phyloP scores from a whole-genome alignment of 78 protist species.

The Polysphondylium violaceum region DNA sequence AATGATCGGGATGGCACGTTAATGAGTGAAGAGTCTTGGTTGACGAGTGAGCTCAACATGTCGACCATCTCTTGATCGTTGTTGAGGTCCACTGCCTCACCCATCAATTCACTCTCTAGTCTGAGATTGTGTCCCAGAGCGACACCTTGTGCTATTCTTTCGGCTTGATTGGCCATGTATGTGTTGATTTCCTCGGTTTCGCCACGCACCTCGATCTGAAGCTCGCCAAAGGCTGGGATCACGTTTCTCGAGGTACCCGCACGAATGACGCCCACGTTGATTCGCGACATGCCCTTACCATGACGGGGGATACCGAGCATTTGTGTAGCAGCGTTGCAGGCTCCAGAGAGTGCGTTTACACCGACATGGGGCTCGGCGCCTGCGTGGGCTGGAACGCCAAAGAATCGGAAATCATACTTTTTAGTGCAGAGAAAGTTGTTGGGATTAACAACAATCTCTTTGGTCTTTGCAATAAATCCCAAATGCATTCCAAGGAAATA shows the following conservation, averaged over 20 bases:
- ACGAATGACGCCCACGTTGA: conserved; percentile 29
- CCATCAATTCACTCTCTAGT: conserved; percentile 32
- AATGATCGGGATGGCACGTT: not conserved
- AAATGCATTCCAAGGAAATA: conserved; percentile 21
- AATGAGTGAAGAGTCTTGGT: not conserved
- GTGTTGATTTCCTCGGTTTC: conserved; percentile 37
- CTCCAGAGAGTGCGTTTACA: conserved; percentile 26
- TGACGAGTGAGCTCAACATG: not conserved
- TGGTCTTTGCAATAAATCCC: conserved; percentile 28
- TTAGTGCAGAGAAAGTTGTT: conserved; percentile 19
- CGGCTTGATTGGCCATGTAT: conserved; percentile 18
- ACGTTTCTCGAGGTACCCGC: conserved; percentile 31
- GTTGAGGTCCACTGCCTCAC: conserved; percentile 26
- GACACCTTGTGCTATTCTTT: conserved; percentile 24
- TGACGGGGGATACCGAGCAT: conserved; percentile 25
- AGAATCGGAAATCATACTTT: conserved; percentile 34
- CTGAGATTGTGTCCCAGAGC: not conserved
- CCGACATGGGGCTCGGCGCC: conserved; percentile 42
- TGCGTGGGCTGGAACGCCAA: conserved; percentile 13
- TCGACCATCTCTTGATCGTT: conserved; percentile 20
- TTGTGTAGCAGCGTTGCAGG: conserved; percentile 31
- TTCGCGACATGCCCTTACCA: conserved; percentile 36
- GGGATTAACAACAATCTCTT: conserved; percentile 33
- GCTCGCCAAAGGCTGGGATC: not conserved
- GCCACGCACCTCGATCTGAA: conserved; percentile 36